Percentiles rank a stretch among this genome's conserved stretches.
These are phyloP conservation scores for Juglanconis juglandina DNA, from an alignment of 2,329 filamentous ascomycete genomes.

Conservation along the genomic window DNA sequence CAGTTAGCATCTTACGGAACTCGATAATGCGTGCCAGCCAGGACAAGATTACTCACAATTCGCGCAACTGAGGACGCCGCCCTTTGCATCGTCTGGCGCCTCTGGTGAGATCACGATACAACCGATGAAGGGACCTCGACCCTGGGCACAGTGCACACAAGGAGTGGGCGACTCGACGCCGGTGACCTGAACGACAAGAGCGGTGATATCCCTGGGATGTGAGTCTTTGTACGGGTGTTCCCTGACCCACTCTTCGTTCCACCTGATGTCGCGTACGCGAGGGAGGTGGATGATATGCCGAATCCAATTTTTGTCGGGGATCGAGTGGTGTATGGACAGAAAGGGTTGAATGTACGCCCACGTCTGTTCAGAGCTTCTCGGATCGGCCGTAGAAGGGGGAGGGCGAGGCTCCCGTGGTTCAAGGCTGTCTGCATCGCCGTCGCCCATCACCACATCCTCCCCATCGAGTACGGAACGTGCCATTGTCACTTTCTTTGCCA, in stretches of 20 bases:
- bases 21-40: not conserved
- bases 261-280: slow-evolving; percentile 26
- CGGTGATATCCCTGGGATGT: slow-evolving; percentile 25
- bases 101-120: slow-evolving; percentile 23
- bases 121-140: slow-evolving; percentile 27
- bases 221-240: slow-evolving; percentile 22
- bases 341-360: slow-evolving; percentile 28
- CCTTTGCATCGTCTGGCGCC: slow-evolving; percentile 5
- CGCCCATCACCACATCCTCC: not conserved
- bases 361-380: slow-evolving; percentile 9
- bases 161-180: slow-evolving; percentile 25
- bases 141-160: slow-evolving; percentile 24
- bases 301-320: slow-evolving; percentile 22
- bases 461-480: not conserved
- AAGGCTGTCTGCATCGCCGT: not conserved
- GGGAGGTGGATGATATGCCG: slow-evolving; percentile 24
- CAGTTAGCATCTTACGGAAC: not conserved
- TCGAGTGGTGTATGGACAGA: slow-evolving; percentile 17
- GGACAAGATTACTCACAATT: slow-evolving; percentile 5
- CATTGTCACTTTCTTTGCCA: not conserved
- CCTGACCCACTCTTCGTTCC: slow-evolving; percentile 24
- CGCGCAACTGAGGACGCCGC: slow-evolving; percentile 10
- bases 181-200: slow-evolving; percentile 30
- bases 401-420: not conserved
- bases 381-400: not conserved